These are phyloP conservation scores for Neonectria punicea DNA, from an alignment of 2,329 filamentous ascomycete genomes.

Conservation along the genomic window DNA sequence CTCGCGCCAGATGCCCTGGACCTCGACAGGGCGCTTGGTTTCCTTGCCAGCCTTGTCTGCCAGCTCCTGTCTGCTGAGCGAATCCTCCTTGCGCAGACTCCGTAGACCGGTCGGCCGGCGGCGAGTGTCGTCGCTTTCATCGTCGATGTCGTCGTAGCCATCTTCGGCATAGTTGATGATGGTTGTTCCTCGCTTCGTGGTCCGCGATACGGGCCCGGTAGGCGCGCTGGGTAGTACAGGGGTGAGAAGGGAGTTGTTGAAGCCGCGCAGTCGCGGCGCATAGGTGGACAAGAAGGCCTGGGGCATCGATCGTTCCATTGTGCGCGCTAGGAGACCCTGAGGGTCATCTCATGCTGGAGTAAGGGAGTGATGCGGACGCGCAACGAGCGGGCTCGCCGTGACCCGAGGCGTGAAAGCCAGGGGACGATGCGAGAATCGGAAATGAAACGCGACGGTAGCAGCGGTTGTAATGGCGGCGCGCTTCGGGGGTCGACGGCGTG, in stretches of 20 bases:
- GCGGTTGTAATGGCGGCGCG: slow-evolving; percentile 1
- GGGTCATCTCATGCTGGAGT: slow-evolving; percentile 47
- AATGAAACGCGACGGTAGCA: slow-evolving; percentile 17
- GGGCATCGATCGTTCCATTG: slow-evolving; percentile 68
- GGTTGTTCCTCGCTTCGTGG: slow-evolving; percentile 96
- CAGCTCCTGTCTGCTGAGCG: slow-evolving; percentile 68
- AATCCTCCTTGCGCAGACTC: slow-evolving; percentile 82
- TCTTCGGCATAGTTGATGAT: slow-evolving; percentile 99
- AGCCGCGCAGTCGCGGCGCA: slow-evolving; percentile 87
- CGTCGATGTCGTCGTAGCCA: slow-evolving; percentile 83
- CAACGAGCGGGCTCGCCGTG: slow-evolving; percentile 29
- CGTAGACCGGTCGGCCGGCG: slow-evolving; percentile 86
- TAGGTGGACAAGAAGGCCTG: slow-evolving; percentile 93
- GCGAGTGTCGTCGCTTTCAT: slow-evolving; percentile 79
- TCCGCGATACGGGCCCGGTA: slow-evolving; percentile 76
- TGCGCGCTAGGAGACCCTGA: slow-evolving; percentile 37
- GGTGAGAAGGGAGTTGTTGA: slow-evolving; percentile 90
- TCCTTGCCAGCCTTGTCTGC: slow-evolving; percentile 87
- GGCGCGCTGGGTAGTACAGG: slow-evolving; percentile 79
- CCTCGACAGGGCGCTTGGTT: slow-evolving; percentile 77
- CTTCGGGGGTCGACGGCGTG: slow-evolving; percentile 9
- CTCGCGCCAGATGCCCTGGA: slow-evolving; percentile 92
- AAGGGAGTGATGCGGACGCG: slow-evolving; percentile 38
- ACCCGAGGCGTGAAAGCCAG: slow-evolving; percentile 15
- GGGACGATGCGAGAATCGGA: background rate